phyloP scores from a whole-genome alignment of 2,329 filamentous ascomycete genomes.

The Aspergillus melleus region DNA sequence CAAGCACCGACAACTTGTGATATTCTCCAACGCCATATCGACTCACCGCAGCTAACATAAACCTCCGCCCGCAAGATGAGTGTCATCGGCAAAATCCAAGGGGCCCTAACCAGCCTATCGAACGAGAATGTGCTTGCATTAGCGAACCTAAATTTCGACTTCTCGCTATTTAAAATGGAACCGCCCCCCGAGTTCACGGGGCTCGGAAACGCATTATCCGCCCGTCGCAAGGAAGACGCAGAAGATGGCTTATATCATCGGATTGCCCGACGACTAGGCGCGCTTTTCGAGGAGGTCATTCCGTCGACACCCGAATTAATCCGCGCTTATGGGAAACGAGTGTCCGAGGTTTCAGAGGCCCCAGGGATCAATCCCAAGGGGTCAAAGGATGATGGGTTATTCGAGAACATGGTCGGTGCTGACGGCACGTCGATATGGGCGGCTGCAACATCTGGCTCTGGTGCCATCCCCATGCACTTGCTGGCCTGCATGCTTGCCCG shows the following conservation, averaged over 20 bases:
- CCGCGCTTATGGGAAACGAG: constrained; percentile 20
- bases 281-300: constrained; percentile 38
- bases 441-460: constrained; percentile 4
- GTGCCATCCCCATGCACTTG: constrained; percentile 8
- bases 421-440: constrained; percentile 13
- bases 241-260: constrained; percentile 40
- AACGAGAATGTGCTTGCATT: background rate
- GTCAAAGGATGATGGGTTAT: constrained; percentile 4
- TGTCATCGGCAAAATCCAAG: background rate
- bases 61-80: background rate
- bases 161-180: constrained; percentile 43
- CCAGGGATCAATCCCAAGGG: background rate
- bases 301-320: constrained; percentile 36
- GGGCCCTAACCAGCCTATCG: background rate
- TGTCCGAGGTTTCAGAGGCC: constrained; percentile 8
- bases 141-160: constrained; percentile 43
- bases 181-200: constrained; percentile 40
- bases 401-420: constrained; percentile 7
- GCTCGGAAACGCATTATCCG: constrained; percentile 33
- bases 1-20: no score
- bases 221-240: constrained; percentile 32
- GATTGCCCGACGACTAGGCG: constrained; percentile 42
- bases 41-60: background rate
- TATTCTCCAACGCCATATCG: no score
- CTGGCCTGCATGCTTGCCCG: constrained; percentile 12